Conservation (phyloP, 192 early-diverging fungal species). For the Backusella liffmaniae region DNA sequence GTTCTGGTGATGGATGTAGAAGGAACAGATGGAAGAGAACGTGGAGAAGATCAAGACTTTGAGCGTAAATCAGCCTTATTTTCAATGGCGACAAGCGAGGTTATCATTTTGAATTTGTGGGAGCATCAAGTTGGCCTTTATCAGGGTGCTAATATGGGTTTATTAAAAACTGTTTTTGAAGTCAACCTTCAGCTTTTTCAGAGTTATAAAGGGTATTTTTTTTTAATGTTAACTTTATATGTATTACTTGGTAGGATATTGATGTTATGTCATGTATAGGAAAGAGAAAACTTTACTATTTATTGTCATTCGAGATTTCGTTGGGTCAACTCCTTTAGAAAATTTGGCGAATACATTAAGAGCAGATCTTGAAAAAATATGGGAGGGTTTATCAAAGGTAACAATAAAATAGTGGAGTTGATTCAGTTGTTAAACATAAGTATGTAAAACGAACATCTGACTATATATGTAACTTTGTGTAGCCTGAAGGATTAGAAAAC, state of each 20-base stretch:
- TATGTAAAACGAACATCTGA: not conserved
- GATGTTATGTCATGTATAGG: constrained; percentile 34
- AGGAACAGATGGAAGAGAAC: constrained; percentile 97
- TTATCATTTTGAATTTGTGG: constrained; percentile 98
- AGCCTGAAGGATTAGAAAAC: constrained; percentile 81
- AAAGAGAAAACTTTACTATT: constrained; percentile 90
- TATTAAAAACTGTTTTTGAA: constrained; percentile 98
- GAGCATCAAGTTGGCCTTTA: constrained; percentile 97
- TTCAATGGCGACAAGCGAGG: constrained; percentile 92
- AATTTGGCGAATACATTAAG: constrained; percentile 79
- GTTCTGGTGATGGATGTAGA: constrained; percentile 99
- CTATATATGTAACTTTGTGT: not conserved
- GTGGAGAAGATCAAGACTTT: constrained; percentile 99
- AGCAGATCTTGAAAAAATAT: constrained; percentile 87
- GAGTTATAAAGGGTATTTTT: constrained; percentile 59
- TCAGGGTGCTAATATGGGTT: constrained; percentile 99
- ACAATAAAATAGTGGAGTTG: not conserved
- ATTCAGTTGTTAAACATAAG: not conserved
- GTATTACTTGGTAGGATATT: not conserved
- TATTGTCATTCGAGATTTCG: constrained; percentile 97
- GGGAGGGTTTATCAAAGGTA: constrained; percentile 71
- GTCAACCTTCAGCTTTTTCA: constrained; percentile 98
- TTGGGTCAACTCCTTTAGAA: constrained; percentile 79
- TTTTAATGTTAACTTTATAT: not conserved
- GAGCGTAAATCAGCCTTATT: constrained; percentile 98